A percentile compares a stretch with the other conserved stretches of the same genome.
Conservation (phyloP, 305 asterid genomes). For the Nicotiana rustica region DNA sequence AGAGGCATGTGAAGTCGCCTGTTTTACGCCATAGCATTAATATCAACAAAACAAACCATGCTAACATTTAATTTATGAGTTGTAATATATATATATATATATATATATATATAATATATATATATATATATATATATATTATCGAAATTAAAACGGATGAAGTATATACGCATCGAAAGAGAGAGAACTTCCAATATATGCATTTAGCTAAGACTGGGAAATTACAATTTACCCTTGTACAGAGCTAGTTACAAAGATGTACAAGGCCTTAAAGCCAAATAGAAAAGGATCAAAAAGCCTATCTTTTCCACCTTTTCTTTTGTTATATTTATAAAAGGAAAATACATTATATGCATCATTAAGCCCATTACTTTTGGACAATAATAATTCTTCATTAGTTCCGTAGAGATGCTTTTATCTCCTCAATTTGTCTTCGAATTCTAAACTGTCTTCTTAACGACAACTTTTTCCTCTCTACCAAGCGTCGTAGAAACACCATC, state of each 20-base stretch:
- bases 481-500: conserved; percentile 76
- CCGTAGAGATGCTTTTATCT: conserved; percentile 50
- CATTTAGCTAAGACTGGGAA: conserved; percentile 36
- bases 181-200: conserved; percentile 29
- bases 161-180: too few relatives aligned
- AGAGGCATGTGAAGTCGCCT: background rate
- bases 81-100: too few relatives aligned
- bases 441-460: conserved; percentile 54
- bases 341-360: conserved; percentile 40
- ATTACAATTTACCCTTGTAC: conserved; percentile 51
- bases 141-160: too few relatives aligned
- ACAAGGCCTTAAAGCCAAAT: conserved; percentile 47
- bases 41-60: too few relatives aligned
- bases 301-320: conserved; percentile 40
- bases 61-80: too few relatives aligned
- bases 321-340: conserved; percentile 36
- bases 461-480: conserved; percentile 75
- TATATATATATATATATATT: too few relatives aligned
- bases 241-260: conserved; percentile 53
- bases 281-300: conserved; percentile 33
- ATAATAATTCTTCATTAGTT: conserved; percentile 34
- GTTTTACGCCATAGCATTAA: background rate
- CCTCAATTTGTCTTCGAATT: conserved; percentile 63
- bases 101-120: too few relatives aligned
- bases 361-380: conserved; percentile 34